Evolutionary conservation across 176 grass and related monocot species (phyloP).

Genomic region (Eremochloa ophiuroides): DNA sequence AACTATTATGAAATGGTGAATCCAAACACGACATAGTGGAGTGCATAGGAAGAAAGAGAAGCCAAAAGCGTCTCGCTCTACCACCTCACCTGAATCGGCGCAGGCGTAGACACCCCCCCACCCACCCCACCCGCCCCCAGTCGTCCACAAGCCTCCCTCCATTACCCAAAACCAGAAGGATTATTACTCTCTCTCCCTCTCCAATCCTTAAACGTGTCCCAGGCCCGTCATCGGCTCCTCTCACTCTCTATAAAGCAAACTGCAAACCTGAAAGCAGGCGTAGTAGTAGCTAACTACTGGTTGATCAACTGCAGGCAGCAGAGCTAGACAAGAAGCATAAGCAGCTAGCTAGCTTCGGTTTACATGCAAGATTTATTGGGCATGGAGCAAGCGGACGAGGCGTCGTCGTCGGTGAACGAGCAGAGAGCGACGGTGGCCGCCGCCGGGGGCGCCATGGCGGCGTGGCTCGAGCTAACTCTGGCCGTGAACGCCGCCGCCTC

Average conservation of each 20-base stretch:
- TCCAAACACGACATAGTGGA: too few species aligned
- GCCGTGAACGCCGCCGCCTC: constrained; percentile 25
- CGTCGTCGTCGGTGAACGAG: constrained; percentile 28
- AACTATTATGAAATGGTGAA: too few species aligned
- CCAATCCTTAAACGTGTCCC: not conserved
- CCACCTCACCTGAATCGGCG: too few species aligned
- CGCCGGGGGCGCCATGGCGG: not conserved
- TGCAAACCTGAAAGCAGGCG: constrained; percentile 18
- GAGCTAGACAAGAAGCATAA: not conserved
- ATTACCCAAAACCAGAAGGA: constrained; percentile 17
- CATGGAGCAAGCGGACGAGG: constrained; percentile 27
- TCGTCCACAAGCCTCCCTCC: constrained; percentile 37
- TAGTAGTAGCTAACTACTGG: not conserved
- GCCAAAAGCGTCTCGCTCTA: too few species aligned
- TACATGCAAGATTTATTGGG: constrained; percentile 4
- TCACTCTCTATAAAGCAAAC: constrained; percentile 50
- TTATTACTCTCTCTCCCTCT: constrained; percentile 33
- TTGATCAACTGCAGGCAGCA: not conserved
- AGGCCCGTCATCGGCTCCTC: not conserved
- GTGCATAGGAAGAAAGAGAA: too few species aligned
- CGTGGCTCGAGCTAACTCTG: constrained; percentile 67
- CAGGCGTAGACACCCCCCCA: not conserved
- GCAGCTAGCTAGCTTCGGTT: too few species aligned
- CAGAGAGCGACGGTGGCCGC: not conserved
- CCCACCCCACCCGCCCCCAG: too few species aligned